Evolutionary conservation across 1,139 yeast species (phyloP).

Genomic region (Nakaseomyces glabratus): DNA sequence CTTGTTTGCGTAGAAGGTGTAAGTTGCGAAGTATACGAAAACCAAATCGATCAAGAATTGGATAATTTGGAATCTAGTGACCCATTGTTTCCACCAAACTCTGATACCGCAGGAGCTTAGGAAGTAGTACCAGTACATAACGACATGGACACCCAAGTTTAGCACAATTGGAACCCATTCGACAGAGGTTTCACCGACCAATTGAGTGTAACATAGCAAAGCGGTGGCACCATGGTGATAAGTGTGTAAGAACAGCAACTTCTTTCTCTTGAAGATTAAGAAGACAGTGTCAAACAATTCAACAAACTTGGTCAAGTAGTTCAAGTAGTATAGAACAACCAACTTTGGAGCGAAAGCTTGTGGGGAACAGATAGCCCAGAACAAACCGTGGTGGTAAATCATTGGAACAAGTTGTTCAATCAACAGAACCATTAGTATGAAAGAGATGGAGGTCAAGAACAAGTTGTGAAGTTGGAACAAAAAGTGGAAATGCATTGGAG

Average conservation of each 20-base stretch:
- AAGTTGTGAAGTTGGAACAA: constrained; percentile 78
- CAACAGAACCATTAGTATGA: constrained; percentile 55
- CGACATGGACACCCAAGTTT: constrained; percentile 88
- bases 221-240: constrained; percentile 99
- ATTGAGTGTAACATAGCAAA: constrained; percentile 84
- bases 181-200: constrained; percentile 81
- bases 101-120: constrained; percentile 86
- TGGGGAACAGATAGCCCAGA: constrained; percentile 74
- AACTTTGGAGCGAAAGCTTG: constrained; percentile 80
- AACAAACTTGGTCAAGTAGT: constrained; percentile 66
- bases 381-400: constrained; percentile 64
- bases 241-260: constrained; percentile 81
- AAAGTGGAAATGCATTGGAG: constrained; percentile 64
- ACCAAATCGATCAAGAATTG: constrained; percentile 86
- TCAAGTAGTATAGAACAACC: constrained; percentile 73
- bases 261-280: constrained; percentile 85
- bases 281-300: constrained; percentile 91
- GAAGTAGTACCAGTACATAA: constrained; percentile 98
- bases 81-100: constrained; percentile 99
- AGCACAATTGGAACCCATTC: constrained; percentile 92
- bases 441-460: constrained; percentile 60
- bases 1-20: constrained; percentile 60
- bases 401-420: constrained; percentile 84
- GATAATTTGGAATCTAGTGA: constrained; percentile 88
- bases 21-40: constrained; percentile 88